These are phyloP conservation scores for Entoloma clypeatum DNA, from an alignment of 1,284 basidiomycete species.

Conservation along the genomic window DNA sequence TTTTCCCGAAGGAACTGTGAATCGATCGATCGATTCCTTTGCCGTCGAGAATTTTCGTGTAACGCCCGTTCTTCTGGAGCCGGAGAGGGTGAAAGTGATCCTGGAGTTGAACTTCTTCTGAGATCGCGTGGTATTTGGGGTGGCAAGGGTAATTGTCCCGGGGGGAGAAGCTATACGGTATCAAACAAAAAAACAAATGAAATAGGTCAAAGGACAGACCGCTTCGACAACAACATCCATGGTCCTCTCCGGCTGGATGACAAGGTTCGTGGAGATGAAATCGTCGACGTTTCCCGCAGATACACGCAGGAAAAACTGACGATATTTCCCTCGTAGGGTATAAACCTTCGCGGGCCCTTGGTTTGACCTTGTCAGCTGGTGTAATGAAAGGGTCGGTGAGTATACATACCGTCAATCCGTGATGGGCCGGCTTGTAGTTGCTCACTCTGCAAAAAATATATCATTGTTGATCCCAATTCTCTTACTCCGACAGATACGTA, in stretches of 20 bases:
- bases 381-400: not conserved
- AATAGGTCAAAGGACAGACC: slow-evolving; percentile 30
- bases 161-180: slow-evolving; percentile 27
- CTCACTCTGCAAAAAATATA: slow-evolving; percentile 33
- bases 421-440: slow-evolving; percentile 59
- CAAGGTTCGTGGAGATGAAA: slow-evolving; percentile 42
- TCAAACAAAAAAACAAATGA: slow-evolving; percentile 1
- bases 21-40: too few relatives aligned
- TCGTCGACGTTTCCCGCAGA: slow-evolving; percentile 46
- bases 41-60: slow-evolving; percentile 1
- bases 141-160: slow-evolving; percentile 24
- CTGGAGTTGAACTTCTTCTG: slow-evolving; percentile 18
- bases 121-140: slow-evolving; percentile 26
- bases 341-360: slow-evolving; percentile 68
- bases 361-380: not conserved
- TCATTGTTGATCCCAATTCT: slow-evolving; percentile 4
- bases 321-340: slow-evolving; percentile 62
- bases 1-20: too few relatives aligned
- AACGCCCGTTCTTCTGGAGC: slow-evolving; percentile 10
- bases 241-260: slow-evolving; percentile 42
- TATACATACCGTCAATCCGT: slow-evolving; percentile 59
- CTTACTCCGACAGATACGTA: slow-evolving; percentile 22
- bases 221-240: slow-evolving; percentile 47
- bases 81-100: slow-evolving; percentile 14
- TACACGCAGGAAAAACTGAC: slow-evolving; percentile 65